Evolutionary conservation across 345 rosid species (phyloP).

Genomic region (Geranium brycei): DNA sequence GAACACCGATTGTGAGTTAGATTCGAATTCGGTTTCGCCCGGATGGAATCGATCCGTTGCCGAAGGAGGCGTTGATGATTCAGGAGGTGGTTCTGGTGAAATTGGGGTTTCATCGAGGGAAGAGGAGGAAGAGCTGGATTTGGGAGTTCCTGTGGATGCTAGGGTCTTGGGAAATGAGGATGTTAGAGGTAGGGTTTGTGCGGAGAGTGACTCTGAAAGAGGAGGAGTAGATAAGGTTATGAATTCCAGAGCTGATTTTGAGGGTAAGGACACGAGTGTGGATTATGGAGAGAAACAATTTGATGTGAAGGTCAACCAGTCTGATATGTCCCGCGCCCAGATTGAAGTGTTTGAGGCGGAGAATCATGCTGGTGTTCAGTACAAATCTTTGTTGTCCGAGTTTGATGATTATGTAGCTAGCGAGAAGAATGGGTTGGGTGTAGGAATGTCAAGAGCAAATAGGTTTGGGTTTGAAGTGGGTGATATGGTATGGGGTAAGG

Average conservation of each 20-base stretch:
- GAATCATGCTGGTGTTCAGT: constrained; percentile 10
- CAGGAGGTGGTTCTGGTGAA: constrained; percentile 5
- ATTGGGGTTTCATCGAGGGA: constrained; percentile 13
- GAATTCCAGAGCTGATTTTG: constrained; percentile 17
- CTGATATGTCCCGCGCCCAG: neutral
- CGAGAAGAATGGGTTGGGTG: constrained; percentile 41
- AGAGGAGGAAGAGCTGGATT: constrained; percentile 14
- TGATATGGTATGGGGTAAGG: constrained; percentile 99
- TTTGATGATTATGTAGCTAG: constrained; percentile 87
- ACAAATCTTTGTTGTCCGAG: constrained; percentile 61
- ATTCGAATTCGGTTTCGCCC: constrained; percentile 7
- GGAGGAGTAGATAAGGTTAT: constrained; percentile 8
- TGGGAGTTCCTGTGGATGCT: constrained; percentile 7
- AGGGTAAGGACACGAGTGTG: constrained; percentile 14
- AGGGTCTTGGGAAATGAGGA: constrained; percentile 15
- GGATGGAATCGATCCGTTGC: constrained; percentile 12
- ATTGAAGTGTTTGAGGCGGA: neutral
- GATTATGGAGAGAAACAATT: constrained; percentile 1
- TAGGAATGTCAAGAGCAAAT: constrained; percentile 55
- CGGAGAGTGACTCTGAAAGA: constrained; percentile 2
- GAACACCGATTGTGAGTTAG: constrained; percentile 13
- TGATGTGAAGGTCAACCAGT: neutral
- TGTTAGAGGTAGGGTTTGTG: constrained; percentile 11
- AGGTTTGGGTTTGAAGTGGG: constrained; percentile 82
- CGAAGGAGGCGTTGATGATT: constrained; percentile 12